Evolutionary conservation across 1,139 yeast species (phyloP).

Genomic region (Blastobotrys buckinghamii): DNA sequence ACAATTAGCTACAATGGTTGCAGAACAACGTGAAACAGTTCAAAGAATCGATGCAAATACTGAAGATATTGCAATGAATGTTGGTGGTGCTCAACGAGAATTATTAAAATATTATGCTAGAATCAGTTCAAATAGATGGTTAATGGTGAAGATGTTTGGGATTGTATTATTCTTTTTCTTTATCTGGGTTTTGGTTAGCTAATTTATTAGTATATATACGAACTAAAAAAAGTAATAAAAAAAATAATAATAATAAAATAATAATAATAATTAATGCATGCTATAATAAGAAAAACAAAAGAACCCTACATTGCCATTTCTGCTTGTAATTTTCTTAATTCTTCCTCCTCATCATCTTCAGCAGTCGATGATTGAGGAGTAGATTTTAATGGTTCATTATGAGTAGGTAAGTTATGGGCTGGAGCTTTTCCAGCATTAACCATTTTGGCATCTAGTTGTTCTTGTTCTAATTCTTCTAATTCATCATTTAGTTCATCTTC

Average conservation of each 20-base stretch:
- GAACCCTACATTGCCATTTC: conserved; percentile 76
- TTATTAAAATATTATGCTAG: conserved; percentile 82
- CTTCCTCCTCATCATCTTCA: conserved; percentile 31
- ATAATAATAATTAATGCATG: conserved; percentile 2
- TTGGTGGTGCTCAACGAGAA: conserved; percentile 91
- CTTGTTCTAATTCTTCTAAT: conserved; percentile 81
- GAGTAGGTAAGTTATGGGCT: conserved; percentile 33
- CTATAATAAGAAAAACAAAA: conserved; percentile 8
- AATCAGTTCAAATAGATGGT: conserved; percentile 87
- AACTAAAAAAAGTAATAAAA: background rate
- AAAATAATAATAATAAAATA: conserved; percentile 2
- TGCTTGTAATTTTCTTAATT: conserved; percentile 76
- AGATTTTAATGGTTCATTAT: conserved; percentile 20
- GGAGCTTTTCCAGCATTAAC: conserved; percentile 44
- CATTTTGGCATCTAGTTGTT: conserved; percentile 58
- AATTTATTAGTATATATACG: conserved; percentile 1
- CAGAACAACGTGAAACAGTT: conserved; percentile 93
- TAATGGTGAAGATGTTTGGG: conserved; percentile 85
- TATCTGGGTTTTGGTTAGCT: conserved; percentile 30
- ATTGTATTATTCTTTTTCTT: conserved; percentile 48
- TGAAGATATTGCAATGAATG: conserved; percentile 85
- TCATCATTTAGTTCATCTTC: conserved; percentile 89
- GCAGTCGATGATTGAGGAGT: conserved; percentile 26
- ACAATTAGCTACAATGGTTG: conserved; percentile 95
- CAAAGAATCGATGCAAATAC: conserved; percentile 95